These are phyloP conservation scores for Xylaria telfairii DNA, from an alignment of 495 filamentous ascomycete species.

Conservation along the genomic window DNA sequence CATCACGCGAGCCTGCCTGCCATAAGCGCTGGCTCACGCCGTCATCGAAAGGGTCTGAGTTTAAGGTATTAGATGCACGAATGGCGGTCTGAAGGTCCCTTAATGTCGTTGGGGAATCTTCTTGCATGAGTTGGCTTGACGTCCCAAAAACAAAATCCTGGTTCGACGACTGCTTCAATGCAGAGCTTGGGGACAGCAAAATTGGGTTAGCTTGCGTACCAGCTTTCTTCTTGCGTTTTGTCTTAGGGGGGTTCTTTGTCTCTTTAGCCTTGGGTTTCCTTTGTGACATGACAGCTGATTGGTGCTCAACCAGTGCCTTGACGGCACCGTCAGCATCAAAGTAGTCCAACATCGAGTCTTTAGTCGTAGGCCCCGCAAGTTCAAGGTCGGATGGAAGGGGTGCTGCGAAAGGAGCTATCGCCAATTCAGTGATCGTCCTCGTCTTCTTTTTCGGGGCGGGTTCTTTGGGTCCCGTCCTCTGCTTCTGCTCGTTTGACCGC, in stretches of 20 bases:
- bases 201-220: constrained; percentile 51
- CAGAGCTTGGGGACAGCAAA: constrained; percentile 76
- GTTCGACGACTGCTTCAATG: constrained; percentile 66
- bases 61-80: constrained; percentile 59
- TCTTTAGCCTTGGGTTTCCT: constrained; percentile 42
- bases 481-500: constrained; percentile 46
- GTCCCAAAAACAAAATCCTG: constrained; percentile 93
- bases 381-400: constrained; percentile 39
- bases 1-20: constrained; percentile 70
- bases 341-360: constrained; percentile 42
- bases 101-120: constrained; percentile 73
- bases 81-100: constrained; percentile 75
- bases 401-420: constrained; percentile 74
- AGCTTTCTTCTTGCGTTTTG: constrained; percentile 52
- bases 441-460: constrained; percentile 68
- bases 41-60: constrained; percentile 49
- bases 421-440: constrained; percentile 83
- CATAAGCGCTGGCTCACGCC: constrained; percentile 57
- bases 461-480: constrained; percentile 47
- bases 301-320: constrained; percentile 40
- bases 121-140: constrained; percentile 83
- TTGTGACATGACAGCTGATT: constrained; percentile 41
- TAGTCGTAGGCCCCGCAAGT: constrained; percentile 33
- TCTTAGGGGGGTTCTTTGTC: constrained; percentile 38
- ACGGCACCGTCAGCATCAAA: constrained; percentile 41